Percentiles rank a stretch among this genome's conserved stretches.
Conservation (phyloP, 352 stramenopile species). For the Aphanomyces cochlioides region DNA sequence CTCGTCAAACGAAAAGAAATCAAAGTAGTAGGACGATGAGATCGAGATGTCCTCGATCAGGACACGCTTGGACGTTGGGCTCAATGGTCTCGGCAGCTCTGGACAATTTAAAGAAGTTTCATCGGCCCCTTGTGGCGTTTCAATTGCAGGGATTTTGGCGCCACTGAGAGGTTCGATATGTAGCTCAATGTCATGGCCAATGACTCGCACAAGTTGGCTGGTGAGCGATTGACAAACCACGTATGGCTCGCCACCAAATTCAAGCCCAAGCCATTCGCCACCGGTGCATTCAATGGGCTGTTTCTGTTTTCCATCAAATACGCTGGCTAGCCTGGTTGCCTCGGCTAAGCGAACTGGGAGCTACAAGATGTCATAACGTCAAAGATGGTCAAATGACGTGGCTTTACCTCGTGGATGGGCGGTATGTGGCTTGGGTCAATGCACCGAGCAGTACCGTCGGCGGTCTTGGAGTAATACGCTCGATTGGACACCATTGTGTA, state of each 20-base stretch:
- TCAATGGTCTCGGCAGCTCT: not conserved
- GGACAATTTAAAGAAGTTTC: not conserved
- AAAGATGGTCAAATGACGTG: not conserved
- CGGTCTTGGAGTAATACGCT: not conserved
- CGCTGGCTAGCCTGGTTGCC: not conserved
- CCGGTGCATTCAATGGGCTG: not conserved
- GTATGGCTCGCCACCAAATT: not conserved
- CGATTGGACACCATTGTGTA: not conserved
- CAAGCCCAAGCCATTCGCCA: not conserved
- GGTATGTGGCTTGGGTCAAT: not conserved
- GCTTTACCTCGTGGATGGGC: not conserved
- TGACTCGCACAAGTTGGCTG: not conserved
- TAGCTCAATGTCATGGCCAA: slow-evolving; percentile 1
- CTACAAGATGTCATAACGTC: not conserved
- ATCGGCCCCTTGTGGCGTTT: not conserved
- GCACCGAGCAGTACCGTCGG: not conserved
- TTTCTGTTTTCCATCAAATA: not conserved
- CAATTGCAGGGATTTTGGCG: not conserved
- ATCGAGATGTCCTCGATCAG: not conserved
- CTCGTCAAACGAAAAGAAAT: not conserved
- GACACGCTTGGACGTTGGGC: too few relatives aligned
- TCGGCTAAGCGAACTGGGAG: not conserved
- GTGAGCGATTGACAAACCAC: not conserved
- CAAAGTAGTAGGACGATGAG: not conserved
- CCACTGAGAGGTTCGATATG: not conserved